phyloP scores from a whole-genome alignment of 768 basidiomycete genomes.

The Russula sp. region DNA sequence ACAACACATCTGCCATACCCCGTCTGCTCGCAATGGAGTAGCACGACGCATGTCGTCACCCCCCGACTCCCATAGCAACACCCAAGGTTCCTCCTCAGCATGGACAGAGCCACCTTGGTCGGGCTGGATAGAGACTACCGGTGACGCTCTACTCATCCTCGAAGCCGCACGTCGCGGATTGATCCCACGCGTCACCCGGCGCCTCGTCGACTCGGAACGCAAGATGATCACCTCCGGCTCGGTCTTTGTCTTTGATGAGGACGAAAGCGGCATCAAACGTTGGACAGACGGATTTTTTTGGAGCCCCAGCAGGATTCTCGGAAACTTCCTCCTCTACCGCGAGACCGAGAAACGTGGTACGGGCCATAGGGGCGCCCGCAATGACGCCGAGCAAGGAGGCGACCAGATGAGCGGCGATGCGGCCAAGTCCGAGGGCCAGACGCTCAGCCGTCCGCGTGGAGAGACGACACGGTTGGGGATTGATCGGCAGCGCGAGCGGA shows the following conservation, averaged over 20 bases:
- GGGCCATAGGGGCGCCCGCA: conserved; percentile 50
- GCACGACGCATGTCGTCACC: conserved; percentile 21
- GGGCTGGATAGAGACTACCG: conserved; percentile 93
- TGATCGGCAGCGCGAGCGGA: conserved; percentile 73
- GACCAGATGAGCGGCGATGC: conserved; percentile 20
- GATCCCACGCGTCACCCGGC: conserved; percentile 86
- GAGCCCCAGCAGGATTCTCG: conserved; percentile 88
- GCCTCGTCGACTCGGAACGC: conserved; percentile 87
- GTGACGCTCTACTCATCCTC: conserved; percentile 93
- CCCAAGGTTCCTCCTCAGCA: conserved; percentile 33
- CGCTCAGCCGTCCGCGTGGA: conserved; percentile 60
- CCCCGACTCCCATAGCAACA: conserved; percentile 20
- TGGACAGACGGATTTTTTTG: conserved; percentile 98
- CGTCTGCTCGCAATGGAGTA: conserved; percentile 12
- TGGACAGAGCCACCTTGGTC: conserved; percentile 90
- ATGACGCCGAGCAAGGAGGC: conserved; percentile 33
- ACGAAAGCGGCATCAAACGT: conserved; percentile 94
- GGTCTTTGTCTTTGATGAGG: conserved; percentile 96
- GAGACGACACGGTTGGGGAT: conserved; percentile 43
- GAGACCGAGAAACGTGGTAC: conserved; percentile 83
- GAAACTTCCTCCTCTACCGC: conserved; percentile 93
- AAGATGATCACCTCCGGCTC: conserved; percentile 90
- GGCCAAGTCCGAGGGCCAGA: conserved; percentile 26
- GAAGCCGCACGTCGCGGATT: conserved; percentile 88
- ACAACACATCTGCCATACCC: background rate